Conservation (phyloP, 805 yeast genomes). For the Kregervanrija fluxuum region DNA sequence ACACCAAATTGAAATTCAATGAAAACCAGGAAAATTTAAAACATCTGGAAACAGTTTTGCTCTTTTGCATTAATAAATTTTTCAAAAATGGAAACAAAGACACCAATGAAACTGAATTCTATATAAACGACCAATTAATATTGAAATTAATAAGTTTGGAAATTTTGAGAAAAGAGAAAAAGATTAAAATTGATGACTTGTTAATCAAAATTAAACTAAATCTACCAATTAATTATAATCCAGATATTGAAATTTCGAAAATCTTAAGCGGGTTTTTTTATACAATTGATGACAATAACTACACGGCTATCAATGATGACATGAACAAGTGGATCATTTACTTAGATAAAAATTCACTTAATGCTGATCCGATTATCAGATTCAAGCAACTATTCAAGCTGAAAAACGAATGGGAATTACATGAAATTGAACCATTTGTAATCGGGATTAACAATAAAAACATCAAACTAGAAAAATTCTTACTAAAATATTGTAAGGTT, state of each 20-base stretch:
- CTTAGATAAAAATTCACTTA: slow-evolving; percentile 42
- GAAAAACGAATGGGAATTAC: slow-evolving; percentile 54
- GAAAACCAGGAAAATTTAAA: no score
- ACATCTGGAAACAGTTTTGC: no score
- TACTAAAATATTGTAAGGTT: slow-evolving; percentile 57
- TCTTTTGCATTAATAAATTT: slow-evolving; percentile 1
- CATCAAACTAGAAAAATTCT: slow-evolving; percentile 47
- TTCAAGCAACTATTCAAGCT: slow-evolving; percentile 44
- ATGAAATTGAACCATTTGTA: slow-evolving; percentile 53
- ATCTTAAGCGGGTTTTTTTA: slow-evolving; percentile 31
- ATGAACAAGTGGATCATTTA: slow-evolving; percentile 37
- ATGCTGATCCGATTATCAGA: slow-evolving; percentile 41
- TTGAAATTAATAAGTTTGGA: slow-evolving; percentile 8
- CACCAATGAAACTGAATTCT: background rate
- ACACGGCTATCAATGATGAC: background rate
- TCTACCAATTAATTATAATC: slow-evolving; percentile 48
- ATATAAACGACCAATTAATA: slow-evolving; percentile 1
- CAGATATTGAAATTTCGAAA: slow-evolving; percentile 50
- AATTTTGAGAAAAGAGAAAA: slow-evolving; percentile 7
- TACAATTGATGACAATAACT: slow-evolving; percentile 12
- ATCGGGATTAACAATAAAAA: slow-evolving; percentile 27
- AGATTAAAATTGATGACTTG: slow-evolving; percentile 40
- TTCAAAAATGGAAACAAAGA: background rate
- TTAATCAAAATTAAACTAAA: slow-evolving; percentile 54
- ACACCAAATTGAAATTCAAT: no score